Evolutionary conservation across 2,329 filamentous ascomycete genomes (phyloP), one percentile per base, ranked within the genome.

Genomic region (Aspergillus persii): DNA sequence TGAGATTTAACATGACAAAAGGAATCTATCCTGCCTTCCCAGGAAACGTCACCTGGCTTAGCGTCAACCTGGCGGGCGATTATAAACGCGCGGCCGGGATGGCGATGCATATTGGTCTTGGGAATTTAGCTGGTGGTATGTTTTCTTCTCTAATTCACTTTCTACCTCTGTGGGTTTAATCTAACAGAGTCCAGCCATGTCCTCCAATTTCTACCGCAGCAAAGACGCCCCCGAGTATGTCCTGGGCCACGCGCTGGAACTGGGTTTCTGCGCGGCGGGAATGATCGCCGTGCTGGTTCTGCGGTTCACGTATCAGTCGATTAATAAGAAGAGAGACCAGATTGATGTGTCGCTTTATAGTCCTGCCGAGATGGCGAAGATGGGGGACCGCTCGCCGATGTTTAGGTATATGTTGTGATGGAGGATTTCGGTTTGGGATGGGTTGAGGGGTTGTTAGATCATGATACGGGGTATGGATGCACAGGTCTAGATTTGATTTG

Each of bases 131-230:
- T 12, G 75, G 75, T 56, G 73, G 74, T 75, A 65, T 30, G 60
- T 54, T 0, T 18, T 27, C n/a, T 31, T 8, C 4, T 41, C 11
- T n/a, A 5, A 12, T 18, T 9, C 15, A n/a, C 7, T 11, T 18
- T 2, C 7, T 48, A 18, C 8, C 50, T 36, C n/a, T 11, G 5
- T 31, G 23, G 29, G 18, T 23, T 23, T 23, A 23, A 15, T 2
- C 12, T 47, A 11, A 41, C 11, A 31, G 18, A 5, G 23, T 15
- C 61, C 59, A 76, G 88, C 87, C 1, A 89, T 90, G 83, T 86
- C 87, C 0, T 87, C 86, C 4, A 91, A 91, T 67, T 90, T 91
- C 66, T 91, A 91, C 66, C 81, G 87, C 9, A 59, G 71, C 0
- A 66, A 74, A 52, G 82, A 84, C 62, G 71, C 75, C 1, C 82